phyloP scores from a whole-genome alignment of 2,329 filamentous ascomycete species.

The Macrophomina tecta region DNA sequence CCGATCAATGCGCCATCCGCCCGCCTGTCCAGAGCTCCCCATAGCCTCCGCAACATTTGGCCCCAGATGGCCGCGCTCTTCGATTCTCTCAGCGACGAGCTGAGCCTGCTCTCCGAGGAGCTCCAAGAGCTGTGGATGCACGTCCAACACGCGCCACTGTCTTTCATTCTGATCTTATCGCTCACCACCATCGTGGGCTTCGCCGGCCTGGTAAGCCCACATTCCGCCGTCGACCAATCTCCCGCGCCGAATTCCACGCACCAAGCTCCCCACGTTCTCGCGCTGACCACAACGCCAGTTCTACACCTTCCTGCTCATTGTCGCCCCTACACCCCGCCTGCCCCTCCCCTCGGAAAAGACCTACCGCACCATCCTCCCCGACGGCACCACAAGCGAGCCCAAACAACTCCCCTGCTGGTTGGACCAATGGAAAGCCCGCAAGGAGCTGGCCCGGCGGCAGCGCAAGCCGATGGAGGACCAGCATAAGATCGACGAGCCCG shows the following conservation, averaged over 20 bases:
- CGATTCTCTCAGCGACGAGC: constrained; percentile 21
- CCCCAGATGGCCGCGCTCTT: constrained; percentile 8
- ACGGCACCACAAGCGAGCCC: constrained; percentile 62
- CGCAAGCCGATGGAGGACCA: constrained; percentile 49
- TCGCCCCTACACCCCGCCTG: constrained; percentile 81
- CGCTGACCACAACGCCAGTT: constrained; percentile 51
- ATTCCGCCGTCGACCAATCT: constrained; percentile 3
- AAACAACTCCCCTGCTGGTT: constrained; percentile 83
- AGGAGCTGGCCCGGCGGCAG: constrained; percentile 49
- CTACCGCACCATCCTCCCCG: constrained; percentile 76
- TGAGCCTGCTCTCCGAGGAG: not conserved
- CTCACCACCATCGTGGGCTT: constrained; percentile 21
- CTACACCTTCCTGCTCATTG: constrained; percentile 71
- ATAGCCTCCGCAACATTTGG: constrained; percentile 6
- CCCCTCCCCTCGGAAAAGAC: constrained; percentile 80
- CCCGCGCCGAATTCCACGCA: constrained; percentile 12
- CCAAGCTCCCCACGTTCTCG: not conserved
- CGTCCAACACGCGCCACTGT: constrained; percentile 25
- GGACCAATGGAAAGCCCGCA: constrained; percentile 72
- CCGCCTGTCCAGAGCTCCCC: constrained; percentile 12
- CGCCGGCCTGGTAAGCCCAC: constrained; percentile 26
- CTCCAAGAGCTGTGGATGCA: constrained; percentile 15
- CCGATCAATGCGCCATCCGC: constrained; percentile 26
- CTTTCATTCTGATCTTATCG: constrained; percentile 24
- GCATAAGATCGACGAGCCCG: constrained; percentile 72